These are phyloP conservation scores for Aureobasidium leucospermi DNA, from an alignment of 2,329 filamentous ascomycete species.

Conservation along the genomic window DNA sequence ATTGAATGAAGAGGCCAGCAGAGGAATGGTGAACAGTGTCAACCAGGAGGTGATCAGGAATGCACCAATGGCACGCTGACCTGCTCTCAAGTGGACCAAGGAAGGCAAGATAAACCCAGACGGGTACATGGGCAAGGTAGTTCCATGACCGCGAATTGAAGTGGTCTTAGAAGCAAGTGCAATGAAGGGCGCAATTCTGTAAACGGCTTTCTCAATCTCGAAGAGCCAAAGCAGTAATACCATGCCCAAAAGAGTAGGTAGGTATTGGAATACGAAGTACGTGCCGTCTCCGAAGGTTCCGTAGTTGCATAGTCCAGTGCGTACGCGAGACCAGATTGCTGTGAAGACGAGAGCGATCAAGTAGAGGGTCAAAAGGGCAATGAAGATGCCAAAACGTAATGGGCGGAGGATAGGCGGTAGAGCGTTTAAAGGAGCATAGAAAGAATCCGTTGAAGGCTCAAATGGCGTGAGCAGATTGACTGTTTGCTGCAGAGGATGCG, in stretches of 20 bases:
- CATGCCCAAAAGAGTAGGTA: constrained; percentile 71
- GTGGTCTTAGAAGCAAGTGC: constrained; percentile 62
- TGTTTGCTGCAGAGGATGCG: constrained; percentile 16
- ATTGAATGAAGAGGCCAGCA: constrained; percentile 71
- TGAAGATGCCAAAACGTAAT: constrained; percentile 53
- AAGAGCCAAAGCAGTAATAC: constrained; percentile 70
- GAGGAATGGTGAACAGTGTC: constrained; percentile 68
- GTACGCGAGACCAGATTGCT: constrained; percentile 57
- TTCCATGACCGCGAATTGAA: constrained; percentile 52
- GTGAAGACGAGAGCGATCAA: constrained; percentile 64
- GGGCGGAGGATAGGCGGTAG: constrained; percentile 65
- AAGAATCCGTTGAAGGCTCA: constrained; percentile 20
- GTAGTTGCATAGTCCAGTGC: constrained; percentile 63
- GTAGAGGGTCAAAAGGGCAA: constrained; percentile 60
- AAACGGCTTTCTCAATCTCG: constrained; percentile 64
- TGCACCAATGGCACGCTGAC: constrained; percentile 61
- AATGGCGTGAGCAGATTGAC: constrained; percentile 26
- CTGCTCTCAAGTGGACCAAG: constrained; percentile 59
- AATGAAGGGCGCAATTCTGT: constrained; percentile 69
- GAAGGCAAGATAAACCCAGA: constrained; percentile 62
- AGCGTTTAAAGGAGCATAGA: constrained; percentile 50
- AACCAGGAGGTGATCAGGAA: constrained; percentile 67
- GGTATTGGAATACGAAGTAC: constrained; percentile 81
- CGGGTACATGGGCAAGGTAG: constrained; percentile 56
- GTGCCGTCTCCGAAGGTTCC: constrained; percentile 59